Evolutionary conservation across 345 rosid genomes (phyloP).

Genomic region (Sonneratia alba): DNA sequence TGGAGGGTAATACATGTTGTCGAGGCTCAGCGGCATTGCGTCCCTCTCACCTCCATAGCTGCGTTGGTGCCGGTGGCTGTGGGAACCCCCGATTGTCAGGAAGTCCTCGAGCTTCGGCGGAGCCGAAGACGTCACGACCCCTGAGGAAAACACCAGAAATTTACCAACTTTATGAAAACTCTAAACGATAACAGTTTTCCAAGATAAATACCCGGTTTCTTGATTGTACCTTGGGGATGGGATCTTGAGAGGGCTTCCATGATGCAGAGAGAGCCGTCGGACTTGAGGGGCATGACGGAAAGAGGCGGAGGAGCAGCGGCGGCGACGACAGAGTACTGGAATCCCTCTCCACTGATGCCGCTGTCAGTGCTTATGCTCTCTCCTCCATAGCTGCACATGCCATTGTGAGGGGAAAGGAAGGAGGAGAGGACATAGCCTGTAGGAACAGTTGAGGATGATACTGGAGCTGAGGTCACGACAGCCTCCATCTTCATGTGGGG

Average conservation of each 20-base stretch:
- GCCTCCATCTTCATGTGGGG: conserved; percentile 70
- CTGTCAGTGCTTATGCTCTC: no score
- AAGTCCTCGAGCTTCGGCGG: conserved; percentile 75
- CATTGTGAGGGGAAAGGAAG: conserved; percentile 4
- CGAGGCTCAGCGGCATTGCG: conserved; percentile 19
- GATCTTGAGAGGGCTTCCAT: conserved; percentile 63
- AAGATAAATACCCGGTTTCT: no score
- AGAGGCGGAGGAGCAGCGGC: conserved; percentile 30
- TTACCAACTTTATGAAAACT: background rate
- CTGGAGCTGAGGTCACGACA: conserved; percentile 7
- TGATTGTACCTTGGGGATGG: conserved; percentile 34
- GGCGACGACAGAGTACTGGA: conserved; percentile 20
- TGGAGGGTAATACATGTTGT: conserved; percentile 14
- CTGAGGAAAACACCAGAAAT: conserved; percentile 13
- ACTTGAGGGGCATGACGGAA: conserved; percentile 70
- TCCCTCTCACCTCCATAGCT: conserved; percentile 8
- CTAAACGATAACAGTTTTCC: background rate
- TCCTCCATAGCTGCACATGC: conserved; percentile 25
- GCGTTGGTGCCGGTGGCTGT: conserved; percentile 3
- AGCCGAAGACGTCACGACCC: conserved; percentile 28
- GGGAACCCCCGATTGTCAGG: conserved; percentile 25
- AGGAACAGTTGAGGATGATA: conserved; percentile 23
- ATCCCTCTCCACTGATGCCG: background rate
- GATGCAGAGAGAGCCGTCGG: conserved; percentile 72
- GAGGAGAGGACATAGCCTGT: conserved; percentile 18